phyloP scores from a whole-genome alignment of 176 grass and related monocot genomes.

The Aegilops bicornis region DNA sequence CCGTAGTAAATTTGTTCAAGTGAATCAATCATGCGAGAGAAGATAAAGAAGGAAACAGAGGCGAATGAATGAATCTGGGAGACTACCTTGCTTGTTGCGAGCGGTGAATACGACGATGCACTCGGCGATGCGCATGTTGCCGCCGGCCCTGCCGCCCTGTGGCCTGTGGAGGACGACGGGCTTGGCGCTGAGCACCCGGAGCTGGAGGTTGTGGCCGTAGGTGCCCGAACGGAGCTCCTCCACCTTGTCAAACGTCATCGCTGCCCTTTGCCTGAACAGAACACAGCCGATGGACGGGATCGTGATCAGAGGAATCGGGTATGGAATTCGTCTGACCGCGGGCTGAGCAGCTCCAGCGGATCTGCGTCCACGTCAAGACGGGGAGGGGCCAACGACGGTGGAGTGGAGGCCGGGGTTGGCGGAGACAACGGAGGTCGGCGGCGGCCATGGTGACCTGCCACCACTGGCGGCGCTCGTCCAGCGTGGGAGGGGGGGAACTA shows the following conservation, averaged over 20 bases:
- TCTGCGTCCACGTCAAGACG: too few relatives aligned
- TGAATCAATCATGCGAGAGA: too few relatives aligned
- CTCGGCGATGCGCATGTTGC: conserved; percentile 60
- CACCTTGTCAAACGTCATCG: conserved; percentile 61
- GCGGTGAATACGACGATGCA: conserved; percentile 88
- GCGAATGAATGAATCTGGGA: too few relatives aligned
- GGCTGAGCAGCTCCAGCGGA: too few relatives aligned
- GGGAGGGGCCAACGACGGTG: too few relatives aligned
- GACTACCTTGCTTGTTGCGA: conserved; percentile 73
- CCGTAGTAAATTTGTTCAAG: too few relatives aligned
- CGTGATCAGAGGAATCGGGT: too few relatives aligned
- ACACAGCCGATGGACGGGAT: not conserved
- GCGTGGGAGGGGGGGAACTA: too few relatives aligned
- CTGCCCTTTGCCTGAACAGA: not conserved
- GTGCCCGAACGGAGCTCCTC: conserved; percentile 63
- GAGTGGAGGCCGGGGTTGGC: too few relatives aligned
- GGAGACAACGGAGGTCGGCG: too few relatives aligned
- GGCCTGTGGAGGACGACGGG: not conserved
- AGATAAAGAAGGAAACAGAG: not conserved
- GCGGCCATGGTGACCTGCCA: too few relatives aligned
- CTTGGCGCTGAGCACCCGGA: conserved; percentile 78
- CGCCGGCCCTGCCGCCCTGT: conserved; percentile 44
- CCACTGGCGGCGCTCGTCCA: too few relatives aligned
- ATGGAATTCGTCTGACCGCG: not conserved
- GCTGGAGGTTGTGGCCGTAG: conserved; percentile 51